Evolutionary conservation across 2,329 filamentous ascomycete species (phyloP).

Genomic region (Xylaria sp.): DNA sequence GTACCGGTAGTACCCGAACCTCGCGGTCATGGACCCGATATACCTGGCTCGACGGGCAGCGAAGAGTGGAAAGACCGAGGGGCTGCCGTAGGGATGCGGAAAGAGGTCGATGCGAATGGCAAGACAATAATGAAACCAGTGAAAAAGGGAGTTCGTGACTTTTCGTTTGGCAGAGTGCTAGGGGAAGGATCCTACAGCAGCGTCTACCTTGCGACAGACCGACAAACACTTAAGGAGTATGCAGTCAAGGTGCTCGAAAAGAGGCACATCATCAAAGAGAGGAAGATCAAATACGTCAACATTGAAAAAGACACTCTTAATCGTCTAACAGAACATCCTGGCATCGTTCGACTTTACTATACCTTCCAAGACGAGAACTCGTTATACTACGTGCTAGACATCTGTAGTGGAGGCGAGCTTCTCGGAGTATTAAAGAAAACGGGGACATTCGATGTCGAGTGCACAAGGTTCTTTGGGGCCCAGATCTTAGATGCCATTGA

Average conservation of each 20-base stretch:
- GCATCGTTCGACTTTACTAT: constrained; percentile 96
- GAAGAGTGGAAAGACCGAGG: constrained; percentile 97
- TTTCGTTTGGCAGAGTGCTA: constrained; percentile 88
- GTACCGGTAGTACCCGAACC: constrained; percentile 53
- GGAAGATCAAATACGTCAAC: constrained; percentile 99
- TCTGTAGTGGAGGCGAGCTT: constrained; percentile 91
- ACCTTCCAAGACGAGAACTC: constrained; percentile 98
- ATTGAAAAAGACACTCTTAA: constrained; percentile 99
- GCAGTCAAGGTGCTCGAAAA: constrained; percentile 99
- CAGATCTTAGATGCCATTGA: constrained; percentile 96
- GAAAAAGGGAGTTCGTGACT: constrained; percentile 97
- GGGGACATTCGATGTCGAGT: constrained; percentile 93
- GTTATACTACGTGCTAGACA: constrained; percentile 94
- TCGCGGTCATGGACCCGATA: constrained; percentile 52
- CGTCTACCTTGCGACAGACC: constrained; percentile 90
- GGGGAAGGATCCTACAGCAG: constrained; percentile 99
- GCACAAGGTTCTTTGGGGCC: constrained; percentile 91
- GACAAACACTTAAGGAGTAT: constrained; percentile 94
- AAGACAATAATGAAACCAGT: constrained; percentile 83
- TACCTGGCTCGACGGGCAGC: constrained; percentile 66
- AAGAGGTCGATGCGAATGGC: constrained; percentile 87
- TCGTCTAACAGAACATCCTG: constrained; percentile 93
- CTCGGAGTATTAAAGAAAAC: constrained; percentile 94
- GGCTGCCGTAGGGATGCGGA: constrained; percentile 83
- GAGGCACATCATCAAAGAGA: constrained; percentile 99